Percentiles rank a stretch among this genome's conserved stretches.
Evolutionary conservation across 1,284 basidiomycete species (phyloP).

Genomic region (Sporisorium exsertum): DNA sequence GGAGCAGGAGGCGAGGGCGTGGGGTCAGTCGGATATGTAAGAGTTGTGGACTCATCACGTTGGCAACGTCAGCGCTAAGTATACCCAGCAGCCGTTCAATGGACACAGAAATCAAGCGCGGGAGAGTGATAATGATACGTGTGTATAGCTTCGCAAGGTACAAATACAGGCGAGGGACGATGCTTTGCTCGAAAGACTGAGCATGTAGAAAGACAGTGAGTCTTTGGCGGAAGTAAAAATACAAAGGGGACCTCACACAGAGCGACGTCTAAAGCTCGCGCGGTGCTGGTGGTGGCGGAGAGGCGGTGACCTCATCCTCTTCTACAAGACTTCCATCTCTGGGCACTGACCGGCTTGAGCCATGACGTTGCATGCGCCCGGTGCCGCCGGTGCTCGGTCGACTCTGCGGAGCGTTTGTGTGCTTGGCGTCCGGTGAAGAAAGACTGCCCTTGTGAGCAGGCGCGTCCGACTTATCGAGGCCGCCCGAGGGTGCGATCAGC

Average conservation of each 20-base stretch:
- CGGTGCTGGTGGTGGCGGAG: slow-evolving; percentile 4
- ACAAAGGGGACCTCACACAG: slow-evolving; percentile 1
- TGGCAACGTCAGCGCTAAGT: not conserved
- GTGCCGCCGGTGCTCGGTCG: slow-evolving; percentile 38
- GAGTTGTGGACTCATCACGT: not conserved
- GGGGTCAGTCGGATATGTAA: slow-evolving; percentile 53
- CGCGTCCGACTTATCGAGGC: slow-evolving; percentile 20
- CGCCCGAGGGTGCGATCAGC: slow-evolving; percentile 24
- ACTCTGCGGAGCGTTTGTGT: slow-evolving; percentile 1
- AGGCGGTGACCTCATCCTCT: slow-evolving; percentile 23
- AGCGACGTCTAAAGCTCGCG: slow-evolving; percentile 2
- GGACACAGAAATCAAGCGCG: not conserved
- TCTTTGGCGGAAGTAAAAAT: slow-evolving; percentile 15
- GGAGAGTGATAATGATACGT: not conserved
- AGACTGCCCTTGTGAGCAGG: slow-evolving; percentile 5
- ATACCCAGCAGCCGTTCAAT: slow-evolving; percentile 8
- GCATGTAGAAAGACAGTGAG: not conserved
- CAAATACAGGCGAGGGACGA: slow-evolving; percentile 30
- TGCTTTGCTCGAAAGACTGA: slow-evolving; percentile 6
- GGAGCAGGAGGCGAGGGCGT: slow-evolving; percentile 46
- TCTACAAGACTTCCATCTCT: slow-evolving; percentile 31
- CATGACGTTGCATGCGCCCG: slow-evolving; percentile 35
- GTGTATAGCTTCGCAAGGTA: slow-evolving; percentile 10
- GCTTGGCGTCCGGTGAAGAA: slow-evolving; percentile 8
- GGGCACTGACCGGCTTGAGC: slow-evolving; percentile 39